Evolutionary conservation across 768 basidiomycete species (phyloP), one percentile per base, ranked within the genome.

Genomic region (Rhodocollybia butyracea): DNA sequence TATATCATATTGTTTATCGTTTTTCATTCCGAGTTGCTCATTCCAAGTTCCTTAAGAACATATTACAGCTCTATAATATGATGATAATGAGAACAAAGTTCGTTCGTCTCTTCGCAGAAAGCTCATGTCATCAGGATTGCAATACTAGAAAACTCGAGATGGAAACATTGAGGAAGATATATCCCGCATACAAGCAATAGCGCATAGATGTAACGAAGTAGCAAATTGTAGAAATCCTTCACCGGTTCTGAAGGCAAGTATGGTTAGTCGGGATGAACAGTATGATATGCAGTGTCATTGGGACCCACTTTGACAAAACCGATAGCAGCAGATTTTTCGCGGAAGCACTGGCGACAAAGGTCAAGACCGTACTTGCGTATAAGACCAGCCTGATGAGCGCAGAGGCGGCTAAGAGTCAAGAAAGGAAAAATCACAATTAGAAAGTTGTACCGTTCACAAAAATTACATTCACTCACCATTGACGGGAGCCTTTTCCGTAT

Each of bases 281-380:
- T 5, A 31, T 24, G 2, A 17, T 54, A 26, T 34, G 13, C 15
- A 26, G 6, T 3, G 2, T 13, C n/a, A n/a, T 19, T 27, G 45
- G 2, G 54, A 61, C 79, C 61, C 62, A 95, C 94, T 91, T 97
- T 97, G 70, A 82, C 78, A 81, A 97, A 97, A 58, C 94, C 94
- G 65, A 97, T 97, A 58, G 89, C 88, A 63, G 86, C 82, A 51
- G 92, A 82, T 78, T 94, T 94, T 80, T 97, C 94, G 64, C 94
- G 90, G 89, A 96, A 97, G 77, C 94, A 97, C 75, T 97, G 94
- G 75, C 94, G 91, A 78, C 94, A 97, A 64, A 97, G 88, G 78
- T 96, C 93, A 63, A 96, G 85, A 56, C 94, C 94, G 75, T 96
- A 94, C 76, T 95, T 92, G 76, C 94, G 90, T 73, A 97, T 94